Evolutionary conservation across 352 stramenopile species (phyloP).

Genomic region (Phytophthora melonis): DNA sequence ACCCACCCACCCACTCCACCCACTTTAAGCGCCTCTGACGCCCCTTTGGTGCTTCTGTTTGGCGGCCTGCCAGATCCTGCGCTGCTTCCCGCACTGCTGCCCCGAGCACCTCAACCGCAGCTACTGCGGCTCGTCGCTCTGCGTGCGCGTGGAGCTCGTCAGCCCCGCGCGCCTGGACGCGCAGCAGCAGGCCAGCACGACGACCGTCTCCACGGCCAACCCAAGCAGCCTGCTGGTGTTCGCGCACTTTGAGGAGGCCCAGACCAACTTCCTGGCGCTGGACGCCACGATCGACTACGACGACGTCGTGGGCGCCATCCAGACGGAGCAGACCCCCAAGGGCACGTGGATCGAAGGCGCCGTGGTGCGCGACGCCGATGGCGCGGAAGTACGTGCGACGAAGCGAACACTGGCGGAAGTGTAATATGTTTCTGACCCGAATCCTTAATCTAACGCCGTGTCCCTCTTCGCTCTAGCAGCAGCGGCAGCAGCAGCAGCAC

Average conservation of each 20-base stretch:
- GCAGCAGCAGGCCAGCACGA: conserved; percentile 15
- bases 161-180: conserved; percentile 30
- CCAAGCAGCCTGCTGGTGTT: conserved; percentile 47
- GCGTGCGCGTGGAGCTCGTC: conserved; percentile 45
- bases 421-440: neutral
- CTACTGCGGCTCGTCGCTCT: conserved; percentile 70
- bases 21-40: neutral
- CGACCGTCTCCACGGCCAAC: conserved; percentile 16
- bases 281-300: conserved; percentile 39
- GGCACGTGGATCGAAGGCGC: conserved; percentile 69
- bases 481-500: conserved; percentile 43
- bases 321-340: conserved; percentile 71
- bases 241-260: conserved; percentile 64
- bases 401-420: neutral
- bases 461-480: conserved; percentile 20
- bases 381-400: conserved; percentile 20
- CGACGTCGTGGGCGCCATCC: conserved; percentile 47
- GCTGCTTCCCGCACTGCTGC: conserved; percentile 81
- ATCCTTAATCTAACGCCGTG: neutral
- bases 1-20: neutral
- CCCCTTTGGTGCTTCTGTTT: conserved; percentile 1
- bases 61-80: conserved; percentile 51
- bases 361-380: conserved; percentile 29
- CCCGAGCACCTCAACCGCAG: conserved; percentile 70
- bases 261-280: conserved; percentile 40